These are phyloP conservation scores for Pharnaceum exiguum DNA, from an alignment of 148 eudicot genomes.

Conservation along the genomic window DNA sequence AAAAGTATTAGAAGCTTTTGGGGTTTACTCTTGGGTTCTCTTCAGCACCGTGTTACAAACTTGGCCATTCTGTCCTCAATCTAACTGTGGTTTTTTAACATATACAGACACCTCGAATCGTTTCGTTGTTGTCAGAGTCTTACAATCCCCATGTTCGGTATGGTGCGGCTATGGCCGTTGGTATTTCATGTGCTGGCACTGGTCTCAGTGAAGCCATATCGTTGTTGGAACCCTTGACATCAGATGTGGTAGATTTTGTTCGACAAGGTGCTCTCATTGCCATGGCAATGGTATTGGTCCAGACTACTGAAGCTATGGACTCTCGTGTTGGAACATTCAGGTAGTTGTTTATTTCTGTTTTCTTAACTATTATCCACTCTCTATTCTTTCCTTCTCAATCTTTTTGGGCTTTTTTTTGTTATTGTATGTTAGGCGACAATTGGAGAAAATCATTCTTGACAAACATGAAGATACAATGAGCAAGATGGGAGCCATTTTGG, in stretches of 20 bases:
- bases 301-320: constrained; percentile 90
- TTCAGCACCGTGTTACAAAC: too few relatives aligned
- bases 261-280: constrained; percentile 98
- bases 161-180: constrained; percentile 98
- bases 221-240: constrained; percentile 90
- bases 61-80: too few relatives aligned
- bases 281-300: constrained; percentile 99
- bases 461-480: constrained; percentile 99
- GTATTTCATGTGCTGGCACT: constrained; percentile 96
- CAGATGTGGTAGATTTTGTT: constrained; percentile 96
- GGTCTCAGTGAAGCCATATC: constrained; percentile 97
- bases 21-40: too few relatives aligned
- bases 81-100: constrained; percentile 7
- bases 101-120: constrained; percentile 96
- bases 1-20: too few relatives aligned
- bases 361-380: not conserved
- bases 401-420: constrained; percentile 5
- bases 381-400: not conserved
- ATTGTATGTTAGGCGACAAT: constrained; percentile 55
- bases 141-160: constrained; percentile 98
- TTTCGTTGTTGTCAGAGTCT: constrained; percentile 83
- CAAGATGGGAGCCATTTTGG: constrained; percentile 99
- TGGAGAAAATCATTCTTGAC: constrained; percentile 92
- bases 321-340: constrained; percentile 98
- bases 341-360: constrained; percentile 21